These are phyloP conservation scores for Trichoderma erinaceum DNA, from an alignment of 495 filamentous ascomycete species.

Conservation along the genomic window DNA sequence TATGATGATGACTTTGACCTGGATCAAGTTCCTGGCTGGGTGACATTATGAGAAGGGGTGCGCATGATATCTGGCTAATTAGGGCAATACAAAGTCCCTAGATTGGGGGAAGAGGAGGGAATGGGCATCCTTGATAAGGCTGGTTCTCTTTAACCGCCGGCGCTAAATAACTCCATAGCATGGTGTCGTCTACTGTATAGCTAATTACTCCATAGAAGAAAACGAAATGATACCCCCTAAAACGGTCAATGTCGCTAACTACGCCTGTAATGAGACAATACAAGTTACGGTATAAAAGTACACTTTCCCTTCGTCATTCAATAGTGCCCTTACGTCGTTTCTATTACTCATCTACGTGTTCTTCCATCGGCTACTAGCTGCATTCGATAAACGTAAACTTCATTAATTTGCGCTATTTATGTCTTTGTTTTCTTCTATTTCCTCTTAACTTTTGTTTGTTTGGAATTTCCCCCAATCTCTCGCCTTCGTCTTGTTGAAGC, in stretches of 20 bases:
- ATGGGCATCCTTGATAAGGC: not conserved
- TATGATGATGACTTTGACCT: slow-evolving; percentile 29
- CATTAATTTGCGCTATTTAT: not conserved
- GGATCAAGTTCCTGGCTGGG: slow-evolving; percentile 34
- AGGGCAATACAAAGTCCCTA: slow-evolving; percentile 1
- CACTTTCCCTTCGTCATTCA: not conserved
- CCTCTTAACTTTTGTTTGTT: not conserved
- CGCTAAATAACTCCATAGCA: slow-evolving; percentile 1
- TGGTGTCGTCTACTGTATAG: not conserved
- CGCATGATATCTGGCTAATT: slow-evolving; percentile 14
- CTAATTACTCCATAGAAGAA: not conserved
- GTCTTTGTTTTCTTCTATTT: not conserved
- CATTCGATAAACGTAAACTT: not conserved
- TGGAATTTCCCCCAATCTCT: not conserved
- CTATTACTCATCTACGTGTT: not conserved
- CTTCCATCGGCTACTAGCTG: not conserved
- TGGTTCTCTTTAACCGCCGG: not conserved
- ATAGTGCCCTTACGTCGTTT: not conserved
- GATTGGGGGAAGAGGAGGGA: not conserved
- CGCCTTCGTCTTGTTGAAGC: not conserved
- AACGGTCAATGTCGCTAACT: slow-evolving; percentile 1
- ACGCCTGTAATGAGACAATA: not conserved
- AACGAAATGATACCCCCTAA: slow-evolving; percentile 10
- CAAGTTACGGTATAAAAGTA: not conserved
- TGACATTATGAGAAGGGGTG: slow-evolving; percentile 18